Base-by-base conservation (phyloP, 352 stramenopile genomes). In the Globisporangium orthogonon region DNA sequence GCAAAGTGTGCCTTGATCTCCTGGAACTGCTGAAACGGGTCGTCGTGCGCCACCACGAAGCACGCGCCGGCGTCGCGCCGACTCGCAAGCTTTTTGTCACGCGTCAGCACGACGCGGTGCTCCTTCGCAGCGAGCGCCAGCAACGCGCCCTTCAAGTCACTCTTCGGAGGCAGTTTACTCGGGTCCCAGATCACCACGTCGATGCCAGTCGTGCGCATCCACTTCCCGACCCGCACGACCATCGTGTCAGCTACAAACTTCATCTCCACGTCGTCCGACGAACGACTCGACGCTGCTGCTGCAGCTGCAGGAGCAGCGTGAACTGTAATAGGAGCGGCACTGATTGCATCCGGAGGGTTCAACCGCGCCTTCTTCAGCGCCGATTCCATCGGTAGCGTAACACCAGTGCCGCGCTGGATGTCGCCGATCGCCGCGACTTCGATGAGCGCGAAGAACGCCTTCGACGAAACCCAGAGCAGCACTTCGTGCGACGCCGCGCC, bases 181-280 rank as follows among this genome's bases (percentile, higher is more conserved):
- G 67, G 63, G 39, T 87, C 79, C 82, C 82, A 91, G 17, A 87
- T 63, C 14, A 89, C 49, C 23, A 89, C 77, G 46, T 92, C 80
- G 50, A 89, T 74, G 11, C 83, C 83, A 28, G 87, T 83, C 0
- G 79, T 91, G 28, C 83, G 79, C 14, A 90, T 60, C 83, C 83
- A 92, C 31, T 83, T 78, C 3, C 76, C 76, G 4, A 91, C 73
- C 9, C 78, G 76, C 17, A 63, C 73, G 10, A 89, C 67, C 83
- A 92, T 92, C 5, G 78, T 83, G 58, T 92, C 83, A 0, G 76
- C 77, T 0, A 92, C 53, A 53, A 92, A 92, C 44, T 83, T 86
- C 51, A 58, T 63, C 58, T 37, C 49, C n/a, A n/a, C n/a, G n/a
- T n/a, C n/a, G n/a, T n/a, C n/a, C n/a, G n/a, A n/a, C n/a, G n/a